Evolutionary conservation across 2,329 filamentous ascomycete species (phyloP).

Genomic region (Trichoderma simmonsii): DNA sequence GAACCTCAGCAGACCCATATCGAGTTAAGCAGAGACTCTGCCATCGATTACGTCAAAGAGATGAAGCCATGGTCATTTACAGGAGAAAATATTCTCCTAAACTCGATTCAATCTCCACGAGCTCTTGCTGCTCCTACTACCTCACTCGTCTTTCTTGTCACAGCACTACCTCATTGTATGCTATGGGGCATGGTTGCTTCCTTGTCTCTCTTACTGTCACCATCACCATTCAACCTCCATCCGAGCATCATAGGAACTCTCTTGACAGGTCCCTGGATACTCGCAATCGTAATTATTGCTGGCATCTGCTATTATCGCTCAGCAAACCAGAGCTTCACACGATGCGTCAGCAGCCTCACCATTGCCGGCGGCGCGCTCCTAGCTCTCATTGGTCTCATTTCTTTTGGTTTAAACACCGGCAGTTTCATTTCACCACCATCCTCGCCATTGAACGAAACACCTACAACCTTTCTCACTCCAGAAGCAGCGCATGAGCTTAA

Average conservation of each 20-base stretch:
- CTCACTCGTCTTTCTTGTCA: constrained; percentile 42
- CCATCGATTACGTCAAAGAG: constrained; percentile 37
- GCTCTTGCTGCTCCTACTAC: constrained; percentile 51
- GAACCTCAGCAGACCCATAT: constrained; percentile 25
- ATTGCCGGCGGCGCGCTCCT: constrained; percentile 39
- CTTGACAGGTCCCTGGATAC: constrained; percentile 43
- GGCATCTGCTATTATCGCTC: constrained; percentile 34
- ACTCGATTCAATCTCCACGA: constrained; percentile 45
- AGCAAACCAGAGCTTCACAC: constrained; percentile 33
- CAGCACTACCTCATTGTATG: constrained; percentile 43
- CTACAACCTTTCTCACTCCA: constrained; percentile 27
- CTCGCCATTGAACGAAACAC: neutral
- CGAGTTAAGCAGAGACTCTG: constrained; percentile 33
- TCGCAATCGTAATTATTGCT: constrained; percentile 35
- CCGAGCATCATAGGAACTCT: constrained; percentile 43
- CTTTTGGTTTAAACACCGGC: constrained; percentile 40
- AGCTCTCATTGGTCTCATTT: constrained; percentile 41
- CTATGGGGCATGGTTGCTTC: constrained; percentile 48
- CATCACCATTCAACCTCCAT: constrained; percentile 42
- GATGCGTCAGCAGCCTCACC: constrained; percentile 32
- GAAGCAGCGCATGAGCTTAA: constrained; percentile 28
- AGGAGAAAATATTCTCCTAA: constrained; percentile 28
- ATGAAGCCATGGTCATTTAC: constrained; percentile 41
- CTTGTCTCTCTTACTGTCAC: constrained; percentile 46
- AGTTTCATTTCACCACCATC: constrained; percentile 23